phyloP scores from a whole-genome alignment of 345 rosid species.

The Salix brachista region DNA sequence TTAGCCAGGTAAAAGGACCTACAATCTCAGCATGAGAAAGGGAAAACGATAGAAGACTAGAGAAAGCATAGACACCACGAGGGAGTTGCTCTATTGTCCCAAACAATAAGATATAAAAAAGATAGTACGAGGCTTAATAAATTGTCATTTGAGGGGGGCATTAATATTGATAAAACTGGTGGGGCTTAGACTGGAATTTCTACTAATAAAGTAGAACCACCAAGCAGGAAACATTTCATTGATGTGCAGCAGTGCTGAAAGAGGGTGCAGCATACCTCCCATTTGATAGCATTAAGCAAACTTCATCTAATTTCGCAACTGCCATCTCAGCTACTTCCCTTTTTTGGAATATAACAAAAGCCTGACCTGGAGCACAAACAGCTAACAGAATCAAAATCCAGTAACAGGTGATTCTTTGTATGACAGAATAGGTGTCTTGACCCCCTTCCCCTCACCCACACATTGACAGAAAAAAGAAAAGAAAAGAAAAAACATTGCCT shows the following conservation, averaged over 20 bases:
- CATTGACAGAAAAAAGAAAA: neutral
- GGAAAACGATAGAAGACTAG: neutral
- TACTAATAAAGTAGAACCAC: neutral
- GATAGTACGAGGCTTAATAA: neutral
- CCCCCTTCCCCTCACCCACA: neutral
- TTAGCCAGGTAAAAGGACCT: neutral
- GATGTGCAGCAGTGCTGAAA: neutral
- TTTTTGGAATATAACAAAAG: conserved; percentile 60
- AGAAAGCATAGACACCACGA: neutral
- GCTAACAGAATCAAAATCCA: conserved; percentile 1
- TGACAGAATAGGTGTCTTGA: neutral
- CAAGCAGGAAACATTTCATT: neutral
- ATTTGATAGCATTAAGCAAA: conserved; percentile 68
- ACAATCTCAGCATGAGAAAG: neutral
- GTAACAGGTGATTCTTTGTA: neutral
- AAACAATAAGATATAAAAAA: neutral
- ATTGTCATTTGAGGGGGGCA: neutral
- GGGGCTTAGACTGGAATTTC: neutral
- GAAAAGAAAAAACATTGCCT: neutral
- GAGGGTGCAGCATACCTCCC: conserved; percentile 52
- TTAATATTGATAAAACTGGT: neutral
- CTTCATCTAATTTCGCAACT: conserved; percentile 43
- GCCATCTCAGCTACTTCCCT: conserved; percentile 59
- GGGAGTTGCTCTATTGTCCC: neutral
- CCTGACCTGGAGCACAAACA: conserved; percentile 55